Evolutionary conservation across 805 yeast genomes (phyloP), one percentile per base, ranked within the genome.

Genomic region (Blastobotrys terrestris): DNA sequence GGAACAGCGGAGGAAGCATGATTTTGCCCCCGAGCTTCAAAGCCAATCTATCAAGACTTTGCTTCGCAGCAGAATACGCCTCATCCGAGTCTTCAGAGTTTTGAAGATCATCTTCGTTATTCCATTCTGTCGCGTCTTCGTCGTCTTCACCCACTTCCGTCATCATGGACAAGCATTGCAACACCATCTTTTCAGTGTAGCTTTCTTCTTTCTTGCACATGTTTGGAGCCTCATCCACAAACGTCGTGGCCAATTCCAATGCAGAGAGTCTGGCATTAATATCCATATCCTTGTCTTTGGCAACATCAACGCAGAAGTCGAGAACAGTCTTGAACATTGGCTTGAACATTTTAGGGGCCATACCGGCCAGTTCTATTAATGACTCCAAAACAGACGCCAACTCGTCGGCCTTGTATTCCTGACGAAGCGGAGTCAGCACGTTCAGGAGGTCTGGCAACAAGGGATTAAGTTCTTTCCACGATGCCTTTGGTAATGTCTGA

Each of bases 281-380:
- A 22, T 89, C 97, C 60, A 90, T 72, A 18, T 87, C 95, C 62
- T 77, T 80, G 70, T 89, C 84, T 63, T 87, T 88, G 49, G 89
- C 79, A 31, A 94, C 92, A 14, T 82, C 79, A n/a, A 89, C 78
- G 62, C 94, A 83, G 63, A 94, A 94, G 57, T 87, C 86, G 49
- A 90, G 80, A 44, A 94, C 82, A n/a, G 88, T 84, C 48, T 85
- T 83, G 67, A 94, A 92, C 88, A 92, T 87, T 44, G 89, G 89
- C 64, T 79, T 81, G 74, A 94, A 94, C 81, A 94, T 80, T 65
- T 91, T 92, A 51, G 99, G 98, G 6, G 97, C 98, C 55, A 91
- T 72, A 57, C 85, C 92, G 7, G 91, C 97, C 55, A 94, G 77
- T 61, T 94, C 98, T 52, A 91, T 89, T 60, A 94, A 74, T 5